Evolutionary conservation across 139 green algal species (phyloP), one percentile per base, ranked within the genome.

Genomic region (Mychonastes homosphaera): DNA sequence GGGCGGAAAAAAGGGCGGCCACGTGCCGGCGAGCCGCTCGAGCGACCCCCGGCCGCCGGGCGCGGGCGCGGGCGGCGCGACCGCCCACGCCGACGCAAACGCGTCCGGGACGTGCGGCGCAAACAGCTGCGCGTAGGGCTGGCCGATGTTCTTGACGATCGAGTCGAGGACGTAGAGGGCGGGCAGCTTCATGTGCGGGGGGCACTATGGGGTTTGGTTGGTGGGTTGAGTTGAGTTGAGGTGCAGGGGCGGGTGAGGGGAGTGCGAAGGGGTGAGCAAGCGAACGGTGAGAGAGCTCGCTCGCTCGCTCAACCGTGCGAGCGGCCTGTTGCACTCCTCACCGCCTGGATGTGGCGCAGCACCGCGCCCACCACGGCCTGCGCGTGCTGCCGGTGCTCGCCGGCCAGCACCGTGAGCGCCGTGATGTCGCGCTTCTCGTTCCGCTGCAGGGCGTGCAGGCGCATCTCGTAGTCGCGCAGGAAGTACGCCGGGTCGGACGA

Each of bases 141-240:
- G 69, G 1, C 73, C 63, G 6, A 87, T 69, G 39, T 84, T 80
- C 63, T 92, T 93, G 19, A 75, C 62, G 28, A 91, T 90, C 61
- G 71, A 84, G 49, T 91, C 84, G 8, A 92, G 26, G 19, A 91
- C 64, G 64, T 91, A 93, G 1, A 91, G 68, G 3, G 68, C 70
- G 3, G 76, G 79, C 39, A 91, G 71, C 75, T 91, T 89, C 4
- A 55, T 13, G 30, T 47, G n/a, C 4, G 65, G 23, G 24, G 62
- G 53, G 24, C 56, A 67, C 67, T 77, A n/a, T n/a, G n/a, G n/a
- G n/a, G n/a, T n/a, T n/a, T n/a, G n/a, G n/a, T n/a, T n/a, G n/a
- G n/a, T n/a, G n/a, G n/a, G n/a, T n/a, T n/a, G n/a, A n/a, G n/a
- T n/a, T n/a, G n/a, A n/a, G n/a, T n/a, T n/a, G n/a, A n/a, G n/a